Conservation (phyloP, 345 rosid species). For the Bruguiera gymnorhiza region DNA sequence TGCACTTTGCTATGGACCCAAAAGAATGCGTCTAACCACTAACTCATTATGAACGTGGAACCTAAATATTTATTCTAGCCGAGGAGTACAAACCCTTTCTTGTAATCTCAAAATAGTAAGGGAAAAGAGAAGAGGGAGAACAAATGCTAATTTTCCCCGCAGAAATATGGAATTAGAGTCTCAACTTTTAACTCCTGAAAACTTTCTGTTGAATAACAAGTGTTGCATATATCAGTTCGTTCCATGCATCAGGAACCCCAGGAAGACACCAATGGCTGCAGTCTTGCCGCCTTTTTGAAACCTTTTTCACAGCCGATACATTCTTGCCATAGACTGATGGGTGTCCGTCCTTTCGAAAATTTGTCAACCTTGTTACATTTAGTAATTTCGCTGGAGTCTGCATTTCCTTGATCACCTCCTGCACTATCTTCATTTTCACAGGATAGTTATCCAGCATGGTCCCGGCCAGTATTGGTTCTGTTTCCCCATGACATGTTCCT, state of each 20-base stretch:
- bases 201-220: constrained; percentile 37
- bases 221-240: constrained; percentile 77
- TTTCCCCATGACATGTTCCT: constrained; percentile 82
- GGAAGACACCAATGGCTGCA: constrained; percentile 99
- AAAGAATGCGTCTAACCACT: too few species aligned
- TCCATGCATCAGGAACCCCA: constrained; percentile 91
- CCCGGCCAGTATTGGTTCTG: constrained; percentile 57
- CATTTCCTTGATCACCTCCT: constrained; percentile 67
- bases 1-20: too few species aligned
- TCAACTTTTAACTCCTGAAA: constrained; percentile 14
- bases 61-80: too few species aligned
- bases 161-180: background rate
- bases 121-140: background rate
- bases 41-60: too few species aligned
- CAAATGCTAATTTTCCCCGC: background rate
- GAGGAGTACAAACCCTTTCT: too few species aligned
- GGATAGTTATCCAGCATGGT: constrained; percentile 63
- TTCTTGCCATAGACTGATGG: constrained; percentile 76
- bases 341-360: constrained; percentile 91
- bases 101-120: too few species aligned
- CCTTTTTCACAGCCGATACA: constrained; percentile 31
- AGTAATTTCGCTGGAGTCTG: constrained; percentile 54
- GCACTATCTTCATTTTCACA: constrained; percentile 80
- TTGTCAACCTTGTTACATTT: constrained; percentile 79
- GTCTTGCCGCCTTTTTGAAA: constrained; percentile 56